Conservation (phyloP, 768 basidiomycete genomes). For the Rhizopogon vinicolor region DNA sequence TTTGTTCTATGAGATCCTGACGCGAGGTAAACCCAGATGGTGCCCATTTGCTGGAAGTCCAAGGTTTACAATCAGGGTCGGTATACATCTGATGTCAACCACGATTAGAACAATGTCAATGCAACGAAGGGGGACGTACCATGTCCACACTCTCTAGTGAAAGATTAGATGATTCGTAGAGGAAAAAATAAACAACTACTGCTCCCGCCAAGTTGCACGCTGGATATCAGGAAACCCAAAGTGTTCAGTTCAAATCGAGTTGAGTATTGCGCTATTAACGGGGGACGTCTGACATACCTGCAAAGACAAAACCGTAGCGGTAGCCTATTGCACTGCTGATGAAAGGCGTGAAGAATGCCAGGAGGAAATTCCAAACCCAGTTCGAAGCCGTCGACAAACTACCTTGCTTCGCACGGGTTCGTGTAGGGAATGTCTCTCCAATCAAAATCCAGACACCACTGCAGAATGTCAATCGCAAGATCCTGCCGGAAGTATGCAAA, state of each 20-base stretch:
- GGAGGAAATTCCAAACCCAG: constrained; percentile 69
- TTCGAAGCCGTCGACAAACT: constrained; percentile 61
- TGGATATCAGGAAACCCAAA: constrained; percentile 4
- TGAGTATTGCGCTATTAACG: neutral
- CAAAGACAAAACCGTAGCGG: constrained; percentile 69
- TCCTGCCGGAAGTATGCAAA: neutral
- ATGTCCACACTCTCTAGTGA: constrained; percentile 62
- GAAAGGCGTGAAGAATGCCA: constrained; percentile 79
- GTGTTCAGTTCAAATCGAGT: neutral
- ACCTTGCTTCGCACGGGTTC: constrained; percentile 68
- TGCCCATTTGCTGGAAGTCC: constrained; percentile 59
- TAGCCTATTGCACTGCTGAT: constrained; percentile 53
- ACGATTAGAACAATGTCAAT: neutral
- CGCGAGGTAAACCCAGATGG: constrained; percentile 50
- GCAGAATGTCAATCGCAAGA: neutral
- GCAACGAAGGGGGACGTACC: constrained; percentile 26
- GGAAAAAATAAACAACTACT: constrained; percentile 63
- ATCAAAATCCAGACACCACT: constrained; percentile 74
- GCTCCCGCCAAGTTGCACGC: constrained; percentile 59
- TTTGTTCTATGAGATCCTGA: constrained; percentile 40
- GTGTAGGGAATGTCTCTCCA: constrained; percentile 72
- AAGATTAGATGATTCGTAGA: constrained; percentile 68
- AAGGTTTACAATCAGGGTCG: constrained; percentile 59
- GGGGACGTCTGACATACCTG: constrained; percentile 30
- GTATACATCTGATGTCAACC: constrained; percentile 48